A percentile compares a stretch with the other conserved stretches of the same genome.
These are phyloP conservation scores for Ceratobasidium sp. DNA, from an alignment of 1,284 basidiomycete genomes.

Conservation along the genomic window DNA sequence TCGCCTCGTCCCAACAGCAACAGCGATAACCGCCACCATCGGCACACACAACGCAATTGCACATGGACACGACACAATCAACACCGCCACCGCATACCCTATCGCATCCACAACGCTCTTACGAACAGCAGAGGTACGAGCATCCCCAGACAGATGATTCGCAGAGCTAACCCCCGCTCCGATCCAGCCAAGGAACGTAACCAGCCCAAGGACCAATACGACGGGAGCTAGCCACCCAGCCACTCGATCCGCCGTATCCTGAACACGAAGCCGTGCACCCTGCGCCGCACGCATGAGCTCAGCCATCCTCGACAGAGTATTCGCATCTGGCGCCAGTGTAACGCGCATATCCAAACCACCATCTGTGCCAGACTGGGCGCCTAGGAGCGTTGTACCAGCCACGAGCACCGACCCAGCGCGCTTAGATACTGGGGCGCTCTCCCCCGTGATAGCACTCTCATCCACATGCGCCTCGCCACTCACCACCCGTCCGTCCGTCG, in stretches of 20 bases:
- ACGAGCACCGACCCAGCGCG: constrained; percentile 53
- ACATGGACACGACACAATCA: constrained; percentile 60
- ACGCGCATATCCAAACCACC: constrained; percentile 55
- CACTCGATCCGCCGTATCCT: constrained; percentile 47
- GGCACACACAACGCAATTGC: constrained; percentile 53
- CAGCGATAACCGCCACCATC: constrained; percentile 49
- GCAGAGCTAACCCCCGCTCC: not conserved
- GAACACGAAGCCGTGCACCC: constrained; percentile 38
- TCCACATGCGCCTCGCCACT: constrained; percentile 57
- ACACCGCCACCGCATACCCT: constrained; percentile 58
- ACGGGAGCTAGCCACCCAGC: constrained; percentile 45
- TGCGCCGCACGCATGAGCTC: constrained; percentile 53
- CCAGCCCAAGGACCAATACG: constrained; percentile 30
- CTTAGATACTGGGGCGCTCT: constrained; percentile 59
- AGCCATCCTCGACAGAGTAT: constrained; percentile 59
- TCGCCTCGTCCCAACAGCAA: constrained; percentile 30
- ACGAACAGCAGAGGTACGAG: constrained; percentile 37
- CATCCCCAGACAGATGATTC: not conserved
- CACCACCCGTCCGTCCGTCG: constrained; percentile 59
- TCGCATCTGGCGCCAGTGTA: constrained; percentile 57
- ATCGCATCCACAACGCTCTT: constrained; percentile 54
- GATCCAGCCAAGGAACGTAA: constrained; percentile 22
- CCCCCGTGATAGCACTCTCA: constrained; percentile 62
- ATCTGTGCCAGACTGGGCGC: constrained; percentile 47
- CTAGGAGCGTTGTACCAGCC: constrained; percentile 58